These are phyloP conservation scores for Collybia sordida DNA, from an alignment of 768 basidiomycete genomes.

Conservation along the genomic window DNA sequence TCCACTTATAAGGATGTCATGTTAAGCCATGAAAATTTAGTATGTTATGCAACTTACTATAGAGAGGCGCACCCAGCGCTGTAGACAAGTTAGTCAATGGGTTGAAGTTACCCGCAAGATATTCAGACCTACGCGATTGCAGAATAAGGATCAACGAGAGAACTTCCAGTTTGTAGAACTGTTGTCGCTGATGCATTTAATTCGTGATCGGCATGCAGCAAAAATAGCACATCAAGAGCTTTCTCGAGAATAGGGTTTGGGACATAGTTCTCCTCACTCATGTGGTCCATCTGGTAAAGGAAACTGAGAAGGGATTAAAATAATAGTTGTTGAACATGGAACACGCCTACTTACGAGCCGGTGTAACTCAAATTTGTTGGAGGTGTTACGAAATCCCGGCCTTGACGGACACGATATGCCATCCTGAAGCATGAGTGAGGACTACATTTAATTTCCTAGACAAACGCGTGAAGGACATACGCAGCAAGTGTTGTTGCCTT, in stretches of 20 bases:
- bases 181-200: conserved; percentile 86
- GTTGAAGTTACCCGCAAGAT: background rate
- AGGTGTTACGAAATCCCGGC: conserved; percentile 83
- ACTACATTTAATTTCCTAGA: background rate
- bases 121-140: conserved; percentile 65
- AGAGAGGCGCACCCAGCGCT: conserved; percentile 86
- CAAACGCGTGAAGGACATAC: conserved; percentile 35
- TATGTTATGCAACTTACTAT: conserved; percentile 55
- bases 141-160: conserved; percentile 88
- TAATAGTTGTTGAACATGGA: background rate
- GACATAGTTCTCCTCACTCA: conserved; percentile 67
- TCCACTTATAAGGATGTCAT: conserved; percentile 40
- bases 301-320: conserved; percentile 46
- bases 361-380: conserved; percentile 83
- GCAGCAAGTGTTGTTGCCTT: conserved; percentile 89
- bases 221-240: conserved; percentile 85
- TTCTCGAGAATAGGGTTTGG: conserved; percentile 87
- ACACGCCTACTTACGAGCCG: conserved; percentile 59
- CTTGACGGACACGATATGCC: conserved; percentile 92
- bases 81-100: conserved; percentile 4
- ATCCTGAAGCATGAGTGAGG: conserved; percentile 46
- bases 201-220: conserved; percentile 90
- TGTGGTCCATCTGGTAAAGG: conserved; percentile 88
- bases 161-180: conserved; percentile 85
- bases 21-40: background rate